Conservation (phyloP, 306 rosid species). For the Heteromeles arbutifolia region DNA sequence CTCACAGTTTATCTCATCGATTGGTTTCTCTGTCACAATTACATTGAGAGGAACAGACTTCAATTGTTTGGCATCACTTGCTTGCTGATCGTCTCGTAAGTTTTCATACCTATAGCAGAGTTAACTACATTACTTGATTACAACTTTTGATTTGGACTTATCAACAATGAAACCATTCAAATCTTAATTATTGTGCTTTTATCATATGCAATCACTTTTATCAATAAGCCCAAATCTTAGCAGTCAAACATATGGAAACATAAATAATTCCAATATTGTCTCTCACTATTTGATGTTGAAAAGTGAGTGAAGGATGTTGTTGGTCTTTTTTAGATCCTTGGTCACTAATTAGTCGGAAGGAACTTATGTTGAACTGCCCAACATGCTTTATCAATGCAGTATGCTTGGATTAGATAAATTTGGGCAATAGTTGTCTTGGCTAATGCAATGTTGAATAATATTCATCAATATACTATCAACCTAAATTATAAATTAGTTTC, state of each 20-base stretch:
- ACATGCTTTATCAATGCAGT: neutral
- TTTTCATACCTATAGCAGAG: slow-evolving; percentile 7
- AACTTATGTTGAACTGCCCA: neutral
- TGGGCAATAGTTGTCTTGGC: no score
- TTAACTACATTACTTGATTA: neutral
- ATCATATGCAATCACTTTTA: neutral
- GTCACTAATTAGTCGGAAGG: no score
- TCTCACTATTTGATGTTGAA: neutral
- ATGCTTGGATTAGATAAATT: neutral
- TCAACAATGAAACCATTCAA: neutral
- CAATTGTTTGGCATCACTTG: slow-evolving; percentile 92
- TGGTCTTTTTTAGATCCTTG: neutral
- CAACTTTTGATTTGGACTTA: neutral
- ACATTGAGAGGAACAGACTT: slow-evolving; percentile 62
- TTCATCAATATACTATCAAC: no score
- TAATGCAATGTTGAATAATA: no score
- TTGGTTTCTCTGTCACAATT: slow-evolving; percentile 68
- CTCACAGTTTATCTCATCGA: slow-evolving; percentile 75
- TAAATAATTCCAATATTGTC: neutral
- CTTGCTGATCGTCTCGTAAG: slow-evolving; percentile 94
- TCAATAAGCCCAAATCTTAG: neutral
- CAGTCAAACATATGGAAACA: neutral
- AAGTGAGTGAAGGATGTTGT: neutral
- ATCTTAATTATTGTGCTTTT: neutral
- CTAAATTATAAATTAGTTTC: no score